Conservation (phyloP, 2,329 filamentous ascomycete genomes). For the Beauveria rudraprayagi region DNA sequence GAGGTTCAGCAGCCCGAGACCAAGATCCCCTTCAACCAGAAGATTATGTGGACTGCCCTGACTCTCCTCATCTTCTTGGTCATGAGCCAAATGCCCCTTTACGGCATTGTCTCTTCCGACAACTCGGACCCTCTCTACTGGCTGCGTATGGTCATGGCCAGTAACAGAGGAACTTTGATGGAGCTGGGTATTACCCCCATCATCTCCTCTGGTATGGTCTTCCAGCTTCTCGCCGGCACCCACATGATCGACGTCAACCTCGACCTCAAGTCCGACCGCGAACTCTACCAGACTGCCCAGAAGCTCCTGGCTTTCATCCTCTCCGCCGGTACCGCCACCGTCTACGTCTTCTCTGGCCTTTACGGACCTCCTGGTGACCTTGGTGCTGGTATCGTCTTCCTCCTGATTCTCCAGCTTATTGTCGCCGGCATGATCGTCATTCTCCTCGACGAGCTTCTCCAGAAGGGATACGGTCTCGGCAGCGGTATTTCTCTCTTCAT, state of each 20-base stretch:
- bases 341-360: slow-evolving; percentile 96
- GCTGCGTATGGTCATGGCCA: slow-evolving; percentile 99
- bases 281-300: slow-evolving; percentile 99
- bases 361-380: slow-evolving; percentile 96
- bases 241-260: slow-evolving; percentile 99
- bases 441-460: slow-evolving; percentile 94
- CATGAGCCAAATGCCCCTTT: slow-evolving; percentile 99
- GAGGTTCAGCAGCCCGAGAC: slow-evolving; percentile 98
- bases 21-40: slow-evolving; percentile 98
- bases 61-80: slow-evolving; percentile 98
- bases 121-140: slow-evolving; percentile 98
- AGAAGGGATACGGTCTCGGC: slow-evolving; percentile 98
- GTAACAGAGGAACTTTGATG: slow-evolving; percentile 95
- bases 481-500: slow-evolving; percentile 99
- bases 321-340: slow-evolving; percentile 93
- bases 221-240: slow-evolving; percentile 98
- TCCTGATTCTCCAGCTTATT: slow-evolving; percentile 95
- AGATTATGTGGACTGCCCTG: slow-evolving; percentile 89
- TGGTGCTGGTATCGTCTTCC: slow-evolving; percentile 94
- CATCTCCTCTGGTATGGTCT: slow-evolving; percentile 99
- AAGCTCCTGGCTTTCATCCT: slow-evolving; percentile 98
- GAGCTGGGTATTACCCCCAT: slow-evolving; percentile 96
- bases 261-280: slow-evolving; percentile 98
- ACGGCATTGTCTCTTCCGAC: slow-evolving; percentile 98
- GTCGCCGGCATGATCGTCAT: slow-evolving; percentile 98